Base-by-base conservation (phyloP, 2,329 filamentous ascomycete species). In the Diaporthe australafricana region DNA sequence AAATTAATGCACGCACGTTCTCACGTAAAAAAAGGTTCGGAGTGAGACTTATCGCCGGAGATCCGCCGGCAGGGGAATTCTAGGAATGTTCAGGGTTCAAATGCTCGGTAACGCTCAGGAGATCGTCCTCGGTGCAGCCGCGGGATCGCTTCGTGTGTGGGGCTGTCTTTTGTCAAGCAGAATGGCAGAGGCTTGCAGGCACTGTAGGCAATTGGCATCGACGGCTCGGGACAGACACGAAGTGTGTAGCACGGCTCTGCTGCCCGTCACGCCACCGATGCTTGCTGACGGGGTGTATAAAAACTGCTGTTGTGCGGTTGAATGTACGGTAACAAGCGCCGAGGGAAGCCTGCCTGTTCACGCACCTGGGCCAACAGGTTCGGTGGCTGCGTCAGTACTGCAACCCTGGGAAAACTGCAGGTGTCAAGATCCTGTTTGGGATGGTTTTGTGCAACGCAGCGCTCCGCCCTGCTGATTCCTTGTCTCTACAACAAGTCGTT, bases 341-440 rank as follows among this genome's bases (percentile, higher is more conserved):
- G 38, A 55, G 67, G 52, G 56, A 40, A 32, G 57, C 60, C 57
- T 57, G 57, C 60, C 57, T 57, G 32, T 53, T 30, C 52, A 60
- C 32, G 66, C 67, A 47, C 42, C 38, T 30, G 30, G 32, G 30
- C 45, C 45, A 60, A 55, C 25, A 57, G 42, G 40, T 32, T 66
- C n/a, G 35, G 55, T 60, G 70, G 38, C 70, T 72, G 63, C 55
- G 45, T 62, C 62, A 50, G 63, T 69, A 45, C 56, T 55, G 57
- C 45, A 65, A 65, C 47, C 35, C 48, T 42, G 55, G 38, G 16
- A 55, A 40, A 52, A 45, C 68, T 66, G 70, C 55, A 72, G 70
- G 45, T 72, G 70, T 72, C 70, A 72, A 53, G 53, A 42, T 53
- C 48, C 45, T 42, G 50, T 68, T 72, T 48, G 63, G 40, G 70